phyloP scores from a whole-genome alignment of 2,329 filamentous ascomycete genomes.

The Metarhizium rileyi region DNA sequence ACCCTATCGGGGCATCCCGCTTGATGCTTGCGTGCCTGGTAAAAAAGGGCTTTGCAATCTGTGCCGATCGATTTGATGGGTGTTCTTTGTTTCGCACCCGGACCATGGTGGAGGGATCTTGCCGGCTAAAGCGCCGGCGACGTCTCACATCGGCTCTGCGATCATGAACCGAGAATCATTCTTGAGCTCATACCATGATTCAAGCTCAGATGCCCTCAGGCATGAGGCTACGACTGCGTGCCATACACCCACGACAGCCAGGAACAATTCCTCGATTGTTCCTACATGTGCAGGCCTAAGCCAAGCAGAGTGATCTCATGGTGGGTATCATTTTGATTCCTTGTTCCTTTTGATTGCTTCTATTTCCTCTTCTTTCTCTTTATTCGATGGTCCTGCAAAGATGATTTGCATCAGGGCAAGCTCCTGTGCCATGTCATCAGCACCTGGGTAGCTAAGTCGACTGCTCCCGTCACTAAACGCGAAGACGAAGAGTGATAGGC shows the following conservation, averaged over 20 bases:
- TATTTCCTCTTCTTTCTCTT: neutral
- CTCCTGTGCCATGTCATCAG: neutral
- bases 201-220: neutral
- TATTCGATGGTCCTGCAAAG: neutral
- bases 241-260: neutral
- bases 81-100: neutral
- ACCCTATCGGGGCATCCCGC: too few species aligned
- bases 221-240: neutral
- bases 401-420: neutral
- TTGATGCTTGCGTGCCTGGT: too few species aligned
- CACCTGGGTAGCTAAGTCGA: neutral
- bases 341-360: too few species aligned
- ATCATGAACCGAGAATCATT: neutral
- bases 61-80: too few species aligned
- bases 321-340: too few species aligned
- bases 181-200: neutral
- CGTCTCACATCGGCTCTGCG: too few species aligned
- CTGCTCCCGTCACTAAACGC: neutral
- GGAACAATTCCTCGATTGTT: neutral
- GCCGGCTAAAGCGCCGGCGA: neutral
- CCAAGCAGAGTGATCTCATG: neutral
- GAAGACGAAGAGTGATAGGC: neutral
- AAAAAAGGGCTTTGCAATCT: too few species aligned
- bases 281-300: too few species aligned
- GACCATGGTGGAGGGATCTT: neutral